Percentiles rank a stretch among this genome's conserved stretches.
Evolutionary conservation across 75 land plant genomes (phyloP).

Genomic region (Pinus taeda): DNA sequence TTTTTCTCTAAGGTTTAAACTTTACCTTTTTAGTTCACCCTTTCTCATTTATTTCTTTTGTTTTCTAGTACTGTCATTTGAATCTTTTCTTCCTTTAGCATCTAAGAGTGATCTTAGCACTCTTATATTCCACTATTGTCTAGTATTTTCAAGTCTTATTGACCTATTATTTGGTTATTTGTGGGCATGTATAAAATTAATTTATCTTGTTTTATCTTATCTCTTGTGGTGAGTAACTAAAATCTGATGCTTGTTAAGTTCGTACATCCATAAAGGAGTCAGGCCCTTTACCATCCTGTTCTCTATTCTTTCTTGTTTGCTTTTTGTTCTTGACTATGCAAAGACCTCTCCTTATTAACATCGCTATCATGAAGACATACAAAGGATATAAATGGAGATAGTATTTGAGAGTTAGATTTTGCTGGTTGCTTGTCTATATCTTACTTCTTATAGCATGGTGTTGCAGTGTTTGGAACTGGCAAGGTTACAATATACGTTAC

Average conservation of each 20-base stretch:
- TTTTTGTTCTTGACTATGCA: background rate
- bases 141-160: too few species aligned
- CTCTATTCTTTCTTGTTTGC: background rate
- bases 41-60: too few species aligned
- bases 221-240: too few species aligned
- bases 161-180: too few species aligned
- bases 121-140: too few species aligned
- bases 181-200: too few species aligned
- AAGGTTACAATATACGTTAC: slow-evolving; percentile 82
- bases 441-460: slow-evolving; percentile 2
- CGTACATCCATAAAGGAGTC: background rate
- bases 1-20: too few species aligned
- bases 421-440: background rate
- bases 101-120: too few species aligned
- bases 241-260: background rate
- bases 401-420: background rate
- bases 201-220: too few species aligned
- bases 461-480: slow-evolving; percentile 90
- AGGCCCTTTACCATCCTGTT: background rate
- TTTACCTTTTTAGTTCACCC: too few species aligned
- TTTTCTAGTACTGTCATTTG: too few species aligned
- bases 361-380: background rate
- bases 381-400: background rate
- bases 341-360: background rate
- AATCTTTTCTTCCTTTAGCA: too few species aligned